Conservation (phyloP, 2,329 filamentous ascomycete genomes). For the Orbilia ellipsospora region DNA sequence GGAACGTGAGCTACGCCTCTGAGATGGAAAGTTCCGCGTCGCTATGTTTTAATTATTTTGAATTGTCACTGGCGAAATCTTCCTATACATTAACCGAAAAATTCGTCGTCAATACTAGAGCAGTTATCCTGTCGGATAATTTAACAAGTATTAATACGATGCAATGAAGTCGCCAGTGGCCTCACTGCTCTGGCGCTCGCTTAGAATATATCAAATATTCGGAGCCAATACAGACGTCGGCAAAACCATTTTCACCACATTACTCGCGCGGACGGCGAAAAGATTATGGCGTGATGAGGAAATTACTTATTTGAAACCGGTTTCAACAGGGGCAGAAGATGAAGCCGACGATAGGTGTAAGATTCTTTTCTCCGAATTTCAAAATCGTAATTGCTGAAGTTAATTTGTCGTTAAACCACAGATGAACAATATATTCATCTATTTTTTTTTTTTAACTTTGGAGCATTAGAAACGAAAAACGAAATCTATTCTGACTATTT, state of each 20-base stretch:
- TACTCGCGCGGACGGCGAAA: constrained; percentile 74
- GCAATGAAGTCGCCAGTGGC: constrained; percentile 65
- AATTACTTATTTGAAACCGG: constrained; percentile 79
- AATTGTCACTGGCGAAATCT: too few species aligned
- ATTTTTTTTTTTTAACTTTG: too few species aligned
- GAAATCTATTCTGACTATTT: neutral
- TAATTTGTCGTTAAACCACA: too few species aligned
- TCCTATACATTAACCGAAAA: too few species aligned
- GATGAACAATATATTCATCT: too few species aligned
- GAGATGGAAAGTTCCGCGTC: too few species aligned
- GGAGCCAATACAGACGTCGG: constrained; percentile 87
- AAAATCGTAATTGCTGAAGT: too few species aligned
- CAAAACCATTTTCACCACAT: constrained; percentile 82
- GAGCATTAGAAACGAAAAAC: neutral
- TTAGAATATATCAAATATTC: constrained; percentile 79
- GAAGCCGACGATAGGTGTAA: constrained; percentile 73
- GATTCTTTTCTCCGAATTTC: constrained; percentile 20
- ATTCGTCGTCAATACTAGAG: too few species aligned
- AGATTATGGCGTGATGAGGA: constrained; percentile 65
- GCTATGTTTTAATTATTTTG: too few species aligned
- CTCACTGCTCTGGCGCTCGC: constrained; percentile 74
- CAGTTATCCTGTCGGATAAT: too few species aligned
- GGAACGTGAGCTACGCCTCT: neutral
- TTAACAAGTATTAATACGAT: constrained; percentile 36
- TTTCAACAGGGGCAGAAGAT: constrained; percentile 77